These are phyloP conservation scores for Aphanomyces astaci DNA, from an alignment of 352 stramenopile species.

Conservation along the genomic window DNA sequence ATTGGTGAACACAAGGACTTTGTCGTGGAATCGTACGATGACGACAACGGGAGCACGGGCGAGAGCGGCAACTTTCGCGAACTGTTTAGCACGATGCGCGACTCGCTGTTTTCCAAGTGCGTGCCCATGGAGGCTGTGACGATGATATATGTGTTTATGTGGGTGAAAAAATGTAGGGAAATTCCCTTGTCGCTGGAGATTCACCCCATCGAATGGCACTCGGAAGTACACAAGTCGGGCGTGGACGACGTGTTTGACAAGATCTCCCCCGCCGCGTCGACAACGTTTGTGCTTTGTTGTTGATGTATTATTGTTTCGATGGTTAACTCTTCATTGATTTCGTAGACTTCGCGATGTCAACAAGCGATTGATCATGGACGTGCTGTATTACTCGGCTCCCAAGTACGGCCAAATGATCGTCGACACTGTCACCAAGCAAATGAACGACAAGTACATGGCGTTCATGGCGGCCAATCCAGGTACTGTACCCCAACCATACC, in stretches of 20 bases:
- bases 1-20: conserved; percentile 82
- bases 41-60: conserved; percentile 39
- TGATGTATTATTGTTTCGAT: too few species aligned
- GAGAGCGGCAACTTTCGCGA: conserved; percentile 46
- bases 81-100: conserved; percentile 60
- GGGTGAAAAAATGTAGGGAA: too few species aligned
- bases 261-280: conserved; percentile 66
- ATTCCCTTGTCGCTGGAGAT: conserved; percentile 63
- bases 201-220: conserved; percentile 87
- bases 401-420: conserved; percentile 89
- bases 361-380: conserved; percentile 91
- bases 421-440: conserved; percentile 80
- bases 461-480: conserved; percentile 83
- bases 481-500: too few species aligned
- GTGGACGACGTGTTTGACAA: conserved; percentile 79
- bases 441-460: conserved; percentile 86
- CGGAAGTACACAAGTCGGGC: conserved; percentile 76
- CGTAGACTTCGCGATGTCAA: conserved; percentile 84
- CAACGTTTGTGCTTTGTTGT: conserved; percentile 33
- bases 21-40: conserved; percentile 7
- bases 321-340: neutral
- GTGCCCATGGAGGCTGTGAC: neutral
- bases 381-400: conserved; percentile 89
- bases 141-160: neutral
- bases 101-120: conserved; percentile 51